Percentiles rank a stretch among this genome's conserved stretches.
Conservation (phyloP, 2,329 filamentous ascomycete genomes). For the Alternaria rosae region DNA sequence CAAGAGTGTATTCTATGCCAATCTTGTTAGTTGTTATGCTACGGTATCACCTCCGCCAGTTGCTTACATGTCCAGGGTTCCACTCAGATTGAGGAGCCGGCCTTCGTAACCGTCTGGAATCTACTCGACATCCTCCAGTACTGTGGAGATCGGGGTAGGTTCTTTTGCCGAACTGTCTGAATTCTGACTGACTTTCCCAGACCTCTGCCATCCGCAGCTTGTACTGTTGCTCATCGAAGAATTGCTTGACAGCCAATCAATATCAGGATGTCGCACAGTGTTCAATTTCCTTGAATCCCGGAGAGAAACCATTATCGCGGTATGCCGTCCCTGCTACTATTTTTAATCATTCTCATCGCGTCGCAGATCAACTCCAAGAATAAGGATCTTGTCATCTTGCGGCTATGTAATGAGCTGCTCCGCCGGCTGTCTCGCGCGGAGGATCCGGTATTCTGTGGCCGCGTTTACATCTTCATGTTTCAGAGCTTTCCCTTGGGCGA, state of each 20-base stretch:
- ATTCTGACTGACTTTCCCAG: constrained; percentile 36
- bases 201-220: constrained; percentile 75
- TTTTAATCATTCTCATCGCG: constrained; percentile 29
- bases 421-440: constrained; percentile 92
- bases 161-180: constrained; percentile 40
- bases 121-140: constrained; percentile 90
- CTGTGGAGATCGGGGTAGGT: constrained; percentile 78
- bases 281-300: constrained; percentile 96
- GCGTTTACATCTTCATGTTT: constrained; percentile 98
- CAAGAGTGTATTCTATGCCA: constrained; percentile 78
- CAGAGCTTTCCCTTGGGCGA: constrained; percentile 97
- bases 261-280: constrained; percentile 85
- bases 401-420: constrained; percentile 94
- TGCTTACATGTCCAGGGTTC: constrained; percentile 63
- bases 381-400: constrained; percentile 88
- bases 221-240: constrained; percentile 93
- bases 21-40: constrained; percentile 68
- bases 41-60: no score
- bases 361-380: constrained; percentile 55
- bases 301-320: constrained; percentile 83
- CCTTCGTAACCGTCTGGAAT: constrained; percentile 89
- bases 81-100: constrained; percentile 76
- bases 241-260: constrained; percentile 93
- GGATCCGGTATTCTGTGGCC: constrained; percentile 95
- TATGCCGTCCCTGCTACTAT: constrained; percentile 50